Percentiles rank a stretch among this genome's conserved stretches.
Conservation (phyloP, 2,329 filamentous ascomycete species). For the Sporothrix variecibatus region DNA sequence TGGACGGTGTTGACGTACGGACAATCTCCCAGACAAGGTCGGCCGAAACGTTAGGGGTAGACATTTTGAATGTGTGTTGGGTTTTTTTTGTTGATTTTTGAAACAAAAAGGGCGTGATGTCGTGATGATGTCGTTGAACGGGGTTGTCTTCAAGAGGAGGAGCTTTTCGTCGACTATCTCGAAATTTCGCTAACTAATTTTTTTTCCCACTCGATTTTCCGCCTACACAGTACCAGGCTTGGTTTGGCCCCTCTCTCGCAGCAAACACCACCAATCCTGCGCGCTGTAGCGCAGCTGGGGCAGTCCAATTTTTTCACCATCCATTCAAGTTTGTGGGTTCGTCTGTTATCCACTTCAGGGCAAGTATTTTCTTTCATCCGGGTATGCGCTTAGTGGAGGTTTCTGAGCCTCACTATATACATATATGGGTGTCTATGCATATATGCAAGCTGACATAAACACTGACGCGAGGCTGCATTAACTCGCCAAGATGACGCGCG, state of each 20-base stretch:
- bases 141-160: conserved; percentile 10
- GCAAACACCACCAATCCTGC: conserved; percentile 7
- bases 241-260: conserved; percentile 5
- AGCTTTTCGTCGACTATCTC: conserved; percentile 18
- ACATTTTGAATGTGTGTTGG: conserved; percentile 45
- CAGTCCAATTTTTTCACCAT: conserved; percentile 28
- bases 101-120: conserved; percentile 13
- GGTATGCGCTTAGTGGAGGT: not conserved
- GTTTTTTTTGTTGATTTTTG: conserved; percentile 17
- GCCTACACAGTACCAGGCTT: not conserved
- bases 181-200: conserved; percentile 22
- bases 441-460: not conserved
- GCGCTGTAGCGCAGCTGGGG: not conserved
- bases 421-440: not conserved
- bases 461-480: not conserved
- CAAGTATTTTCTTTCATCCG: conserved; percentile 29
- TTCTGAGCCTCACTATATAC: not conserved
- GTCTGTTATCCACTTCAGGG: conserved; percentile 32
- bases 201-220: conserved; percentile 30
- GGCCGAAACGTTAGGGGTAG: conserved; percentile 73
- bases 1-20: conserved; percentile 65
- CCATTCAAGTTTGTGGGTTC: conserved; percentile 44
- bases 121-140: conserved; percentile 17
- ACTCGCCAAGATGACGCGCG: conserved; percentile 3
- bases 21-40: conserved; percentile 94